Percentiles rank a stretch among this genome's conserved stretches.
phyloP scores from a whole-genome alignment of 768 basidiomycete genomes.

The Tremella yokohamensis region DNA sequence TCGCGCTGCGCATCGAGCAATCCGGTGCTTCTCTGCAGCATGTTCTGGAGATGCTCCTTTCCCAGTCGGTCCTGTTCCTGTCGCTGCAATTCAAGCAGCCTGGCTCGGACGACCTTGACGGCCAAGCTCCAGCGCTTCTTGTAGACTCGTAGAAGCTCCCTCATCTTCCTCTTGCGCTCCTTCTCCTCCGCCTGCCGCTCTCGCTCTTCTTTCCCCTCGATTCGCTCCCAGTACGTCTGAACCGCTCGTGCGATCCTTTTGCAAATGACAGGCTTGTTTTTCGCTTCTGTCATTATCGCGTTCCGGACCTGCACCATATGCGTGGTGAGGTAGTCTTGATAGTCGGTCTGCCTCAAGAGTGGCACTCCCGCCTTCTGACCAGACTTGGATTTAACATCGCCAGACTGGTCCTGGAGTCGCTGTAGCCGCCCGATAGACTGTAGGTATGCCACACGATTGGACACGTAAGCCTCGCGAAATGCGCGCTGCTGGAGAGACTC shows the following conservation, averaged over 20 bases:
- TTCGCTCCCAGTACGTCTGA: constrained; percentile 69
- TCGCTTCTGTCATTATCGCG: constrained; percentile 52
- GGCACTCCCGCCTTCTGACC: constrained; percentile 11
- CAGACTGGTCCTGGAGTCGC: constrained; percentile 51
- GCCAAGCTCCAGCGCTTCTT: constrained; percentile 82
- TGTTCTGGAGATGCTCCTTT: constrained; percentile 80
- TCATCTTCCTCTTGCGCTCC: constrained; percentile 64
- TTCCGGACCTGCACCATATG: constrained; percentile 48
- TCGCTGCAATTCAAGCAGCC: constrained; percentile 60
- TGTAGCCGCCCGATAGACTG: constrained; percentile 57
- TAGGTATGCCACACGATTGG: constrained; percentile 55
- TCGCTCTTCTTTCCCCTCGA: constrained; percentile 63
- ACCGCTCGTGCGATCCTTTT: constrained; percentile 63
- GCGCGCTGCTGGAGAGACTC: constrained; percentile 53
- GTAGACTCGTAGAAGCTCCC: constrained; percentile 67
- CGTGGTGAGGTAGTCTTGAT: constrained; percentile 50
- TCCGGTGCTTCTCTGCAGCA: constrained; percentile 81
- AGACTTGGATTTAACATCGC: constrained; percentile 8
- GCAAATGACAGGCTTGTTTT: constrained; percentile 51
- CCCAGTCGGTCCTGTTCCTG: constrained; percentile 75
- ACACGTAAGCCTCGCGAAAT: constrained; percentile 54
- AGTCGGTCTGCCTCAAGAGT: constrained; percentile 36
- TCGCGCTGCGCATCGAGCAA: constrained; percentile 78
- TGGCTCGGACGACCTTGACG: constrained; percentile 54
- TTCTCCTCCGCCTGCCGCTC: constrained; percentile 63